phyloP scores from a whole-genome alignment of 2,329 filamentous ascomycete genomes.

The Penicillium sp. region DNA sequence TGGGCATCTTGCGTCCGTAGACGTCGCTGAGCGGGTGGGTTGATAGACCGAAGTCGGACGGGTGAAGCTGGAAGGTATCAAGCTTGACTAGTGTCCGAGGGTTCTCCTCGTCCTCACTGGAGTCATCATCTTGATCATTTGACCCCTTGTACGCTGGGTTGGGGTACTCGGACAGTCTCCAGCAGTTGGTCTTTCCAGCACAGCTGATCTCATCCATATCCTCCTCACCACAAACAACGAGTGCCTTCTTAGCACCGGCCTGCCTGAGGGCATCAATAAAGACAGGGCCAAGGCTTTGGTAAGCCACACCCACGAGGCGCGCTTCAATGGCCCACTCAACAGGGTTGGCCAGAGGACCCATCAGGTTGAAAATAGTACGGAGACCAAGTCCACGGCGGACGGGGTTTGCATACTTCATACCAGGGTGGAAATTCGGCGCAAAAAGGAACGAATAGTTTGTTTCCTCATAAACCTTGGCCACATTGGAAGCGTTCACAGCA shows the following conservation, averaged over 20 bases:
- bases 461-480: constrained; percentile 66
- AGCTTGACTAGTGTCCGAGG: constrained; percentile 51
- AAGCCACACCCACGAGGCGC: constrained; percentile 85
- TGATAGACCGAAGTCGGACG: constrained; percentile 80
- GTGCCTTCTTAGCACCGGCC: constrained; percentile 70
- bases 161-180: constrained; percentile 61
- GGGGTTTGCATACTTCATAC: constrained; percentile 81
- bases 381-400: constrained; percentile 85
- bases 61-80: constrained; percentile 71
- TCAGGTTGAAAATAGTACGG: constrained; percentile 94
- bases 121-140: constrained; percentile 42
- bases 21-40: constrained; percentile 70
- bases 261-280: constrained; percentile 80
- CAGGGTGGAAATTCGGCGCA: constrained; percentile 91
- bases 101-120: constrained; percentile 38
- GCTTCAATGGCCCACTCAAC: constrained; percentile 80
- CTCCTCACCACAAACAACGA: constrained; percentile 90
- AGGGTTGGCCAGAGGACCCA: constrained; percentile 88
- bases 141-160: constrained; percentile 41
- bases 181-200: constrained; percentile 82
- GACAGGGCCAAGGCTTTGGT: constrained; percentile 77
- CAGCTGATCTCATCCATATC: constrained; percentile 94
- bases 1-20: constrained; percentile 76
- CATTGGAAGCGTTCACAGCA: constrained; percentile 65
- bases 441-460: constrained; percentile 95